Percentiles rank a stretch among this genome's conserved stretches.
phyloP scores from a whole-genome alignment of 805 yeast genomes.

The Wickerhamomyces xylosicus region DNA sequence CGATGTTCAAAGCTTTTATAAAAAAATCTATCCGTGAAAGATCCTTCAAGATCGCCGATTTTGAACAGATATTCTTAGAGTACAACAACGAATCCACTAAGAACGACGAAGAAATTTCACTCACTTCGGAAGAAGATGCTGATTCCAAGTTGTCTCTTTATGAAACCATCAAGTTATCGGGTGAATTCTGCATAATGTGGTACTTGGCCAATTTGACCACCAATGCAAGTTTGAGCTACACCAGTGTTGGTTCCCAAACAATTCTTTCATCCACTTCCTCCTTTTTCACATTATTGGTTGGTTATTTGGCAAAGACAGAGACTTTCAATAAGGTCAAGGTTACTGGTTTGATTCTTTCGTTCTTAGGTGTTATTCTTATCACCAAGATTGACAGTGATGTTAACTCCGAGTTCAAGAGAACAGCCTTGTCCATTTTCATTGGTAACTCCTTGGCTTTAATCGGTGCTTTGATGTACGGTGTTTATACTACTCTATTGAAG shows the following conservation, averaged over 20 bases:
- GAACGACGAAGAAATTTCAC: conserved; percentile 20
- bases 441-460: conserved; percentile 77
- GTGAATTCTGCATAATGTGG: conserved; percentile 84
- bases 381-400: conserved; percentile 47
- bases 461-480: conserved; percentile 87
- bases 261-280: conserved; percentile 87
- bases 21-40: conserved; percentile 21
- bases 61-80: conserved; percentile 12
- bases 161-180: conserved; percentile 67
- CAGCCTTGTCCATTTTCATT: conserved; percentile 26
- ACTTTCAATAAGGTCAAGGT: conserved; percentile 53
- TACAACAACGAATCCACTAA: conserved; percentile 5
- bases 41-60: conserved; percentile 13
- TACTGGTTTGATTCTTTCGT: conserved; percentile 58
- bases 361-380: conserved; percentile 72
- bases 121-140: conserved; percentile 9
- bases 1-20: conserved; percentile 29
- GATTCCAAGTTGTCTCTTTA: conserved; percentile 26
- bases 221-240: conserved; percentile 78
- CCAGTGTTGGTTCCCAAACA: conserved; percentile 91
- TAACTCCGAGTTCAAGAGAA: conserved; percentile 13
- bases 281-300: conserved; percentile 82
- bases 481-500: conserved; percentile 80
- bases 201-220: conserved; percentile 81
- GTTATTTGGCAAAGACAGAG: conserved; percentile 66